Conservation (phyloP, 108 stramenopile species). For the Fragilaria radians region DNA sequence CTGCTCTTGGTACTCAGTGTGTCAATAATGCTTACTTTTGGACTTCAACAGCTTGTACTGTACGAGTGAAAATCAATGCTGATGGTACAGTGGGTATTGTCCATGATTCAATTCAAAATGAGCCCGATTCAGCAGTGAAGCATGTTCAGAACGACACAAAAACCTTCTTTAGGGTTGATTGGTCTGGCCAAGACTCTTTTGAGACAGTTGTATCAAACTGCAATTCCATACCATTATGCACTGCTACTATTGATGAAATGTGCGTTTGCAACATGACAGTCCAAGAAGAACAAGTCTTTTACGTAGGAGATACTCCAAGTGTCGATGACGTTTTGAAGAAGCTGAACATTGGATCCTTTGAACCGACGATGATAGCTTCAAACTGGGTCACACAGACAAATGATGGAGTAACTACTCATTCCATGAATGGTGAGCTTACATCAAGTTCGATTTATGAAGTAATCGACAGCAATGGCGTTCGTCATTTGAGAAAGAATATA, state of each 20-base stretch:
- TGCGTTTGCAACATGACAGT: too few relatives aligned
- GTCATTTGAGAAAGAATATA: too few relatives aligned
- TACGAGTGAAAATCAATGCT: slow-evolving; percentile 44
- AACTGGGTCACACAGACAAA: too few relatives aligned
- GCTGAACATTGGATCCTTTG: slow-evolving; percentile 12
- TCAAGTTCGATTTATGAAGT: slow-evolving; percentile 35
- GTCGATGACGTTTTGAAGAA: slow-evolving; percentile 5
- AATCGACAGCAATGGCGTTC: slow-evolving; percentile 27
- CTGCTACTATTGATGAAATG: too few relatives aligned
- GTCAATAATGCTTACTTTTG: slow-evolving; percentile 13
- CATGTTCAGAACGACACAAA: slow-evolving; percentile 6
- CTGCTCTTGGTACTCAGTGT: neutral
- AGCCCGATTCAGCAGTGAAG: neutral
- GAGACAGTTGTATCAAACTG: too few relatives aligned
- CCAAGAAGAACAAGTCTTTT: too few relatives aligned
- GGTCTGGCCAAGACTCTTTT: slow-evolving; percentile 1
- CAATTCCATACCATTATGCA: too few relatives aligned
- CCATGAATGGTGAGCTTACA: neutral
- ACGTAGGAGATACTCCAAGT: too few relatives aligned
- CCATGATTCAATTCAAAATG: slow-evolving; percentile 27
- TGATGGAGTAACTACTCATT: neutral
- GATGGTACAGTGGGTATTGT: slow-evolving; percentile 45
- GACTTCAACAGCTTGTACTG: slow-evolving; percentile 30
- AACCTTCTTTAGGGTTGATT: slow-evolving; percentile 18
- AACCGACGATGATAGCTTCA: slow-evolving; percentile 10